Evolutionary conservation across 176 grass and related monocot species (phyloP).

Genomic region (Juncus effusus): DNA sequence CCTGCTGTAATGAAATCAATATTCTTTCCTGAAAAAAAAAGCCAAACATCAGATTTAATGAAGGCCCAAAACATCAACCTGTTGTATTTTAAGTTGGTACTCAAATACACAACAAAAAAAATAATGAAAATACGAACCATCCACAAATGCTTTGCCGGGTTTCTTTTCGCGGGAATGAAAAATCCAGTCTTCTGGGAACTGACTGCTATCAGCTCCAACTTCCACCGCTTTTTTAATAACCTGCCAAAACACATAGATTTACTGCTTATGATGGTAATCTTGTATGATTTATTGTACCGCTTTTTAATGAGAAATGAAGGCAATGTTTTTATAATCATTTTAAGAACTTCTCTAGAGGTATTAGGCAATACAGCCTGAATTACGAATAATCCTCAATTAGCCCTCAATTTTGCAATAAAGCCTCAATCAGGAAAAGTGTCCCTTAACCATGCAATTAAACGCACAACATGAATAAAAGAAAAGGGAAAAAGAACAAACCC

Average conservation of each 20-base stretch:
- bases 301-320: no score
- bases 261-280: no score
- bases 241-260: not conserved
- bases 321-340: no score
- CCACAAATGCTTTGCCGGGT: constrained; percentile 22
- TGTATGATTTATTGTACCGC: no score
- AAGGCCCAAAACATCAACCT: not conserved
- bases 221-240: constrained; percentile 22
- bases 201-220: constrained; percentile 23
- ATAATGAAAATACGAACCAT: constrained; percentile 4
- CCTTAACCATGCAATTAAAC: no score
- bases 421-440: no score
- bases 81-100: not conserved
- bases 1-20: constrained; percentile 29
- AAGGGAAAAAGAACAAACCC: no score
- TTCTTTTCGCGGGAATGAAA: constrained; percentile 19
- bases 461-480: no score
- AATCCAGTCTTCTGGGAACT: constrained; percentile 27
- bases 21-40: constrained; percentile 24
- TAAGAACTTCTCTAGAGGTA: no score
- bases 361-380: no score
- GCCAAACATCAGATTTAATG: not conserved
- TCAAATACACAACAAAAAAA: not conserved
- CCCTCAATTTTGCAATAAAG: no score
- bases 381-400: no score